Evolutionary conservation across 352 stramenopile species (phyloP), one percentile per base, ranked within the genome.

Genomic region (Phytophthora lateralis): DNA sequence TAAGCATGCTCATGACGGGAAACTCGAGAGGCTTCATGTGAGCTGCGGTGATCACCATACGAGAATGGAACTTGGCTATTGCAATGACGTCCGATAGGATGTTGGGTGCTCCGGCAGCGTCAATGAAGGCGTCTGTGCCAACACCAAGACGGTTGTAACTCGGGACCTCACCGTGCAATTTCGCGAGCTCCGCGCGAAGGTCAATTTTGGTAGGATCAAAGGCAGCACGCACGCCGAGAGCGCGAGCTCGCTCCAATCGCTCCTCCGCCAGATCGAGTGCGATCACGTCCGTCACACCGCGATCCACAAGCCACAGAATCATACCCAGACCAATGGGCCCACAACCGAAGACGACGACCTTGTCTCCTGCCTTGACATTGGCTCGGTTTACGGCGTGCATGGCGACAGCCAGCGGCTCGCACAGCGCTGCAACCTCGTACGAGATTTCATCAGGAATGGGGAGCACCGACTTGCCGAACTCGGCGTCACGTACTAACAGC

Each of bases 71-170:
- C n/a, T 69, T 69, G 17, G 48, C 61, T 48, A 69, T 69, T 27
- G 14, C 21, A 10, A 65, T 27, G 10, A 69, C 61, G 6, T 69
- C 55, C 34, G 61, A 54, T 30, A 69, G 35, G 20, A 69, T 69
- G 42, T 55, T 60, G 27, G 61, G 61, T n/a, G 47, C 55, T 0
- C 61, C 61, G 20, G 61, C 47, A 26, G 38, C 56, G 38, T 69
- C 61, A 17, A 69, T 69, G 39, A 69, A 69, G 26, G 55, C 61
- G 20, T 69, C 61, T 12, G 61, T 65, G 18, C 61, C 61, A 15
- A 69, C 61, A 30, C 61, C 61, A 6, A 69, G 39, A 24, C 61
- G 61, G 47, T 59, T 63, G 54, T 69, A 69, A 47, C 61, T 69
- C 24, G 54, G 61, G 7, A 69, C 61, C 30, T 69, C 61, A 11